Conservation (phyloP, 192 early-diverging fungal genomes). For the Coemansia sp. region DNA sequence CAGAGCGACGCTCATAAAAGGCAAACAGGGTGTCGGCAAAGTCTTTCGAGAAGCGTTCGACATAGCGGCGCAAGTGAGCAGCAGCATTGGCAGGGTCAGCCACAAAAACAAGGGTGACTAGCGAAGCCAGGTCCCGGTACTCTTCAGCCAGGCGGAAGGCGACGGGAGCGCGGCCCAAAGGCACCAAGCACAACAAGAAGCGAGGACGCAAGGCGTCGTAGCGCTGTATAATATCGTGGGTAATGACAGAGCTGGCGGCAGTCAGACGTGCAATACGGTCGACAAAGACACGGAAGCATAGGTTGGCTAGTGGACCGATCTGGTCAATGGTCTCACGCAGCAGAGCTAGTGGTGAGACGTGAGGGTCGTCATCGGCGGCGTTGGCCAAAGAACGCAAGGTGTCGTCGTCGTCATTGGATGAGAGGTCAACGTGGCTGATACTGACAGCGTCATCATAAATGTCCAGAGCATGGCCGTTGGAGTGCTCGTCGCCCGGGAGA, state of each 20-base stretch:
- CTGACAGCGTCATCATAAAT: slow-evolving; percentile 27
- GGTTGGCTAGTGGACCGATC: slow-evolving; percentile 36
- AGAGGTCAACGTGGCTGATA: slow-evolving; percentile 10
- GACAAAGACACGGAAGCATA: slow-evolving; percentile 37
- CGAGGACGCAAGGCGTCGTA: slow-evolving; percentile 34
- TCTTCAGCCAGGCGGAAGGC: slow-evolving; percentile 49
- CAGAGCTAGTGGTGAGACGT: slow-evolving; percentile 32
- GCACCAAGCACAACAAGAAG: slow-evolving; percentile 40
- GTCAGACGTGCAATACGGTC: slow-evolving; percentile 27
- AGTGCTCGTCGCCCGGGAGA: slow-evolving; percentile 26
- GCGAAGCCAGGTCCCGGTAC: slow-evolving; percentile 35
- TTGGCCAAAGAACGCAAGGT: neutral
- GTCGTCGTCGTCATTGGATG: neutral
- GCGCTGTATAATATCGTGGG: slow-evolving; percentile 8
- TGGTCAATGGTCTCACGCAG: slow-evolving; percentile 39
- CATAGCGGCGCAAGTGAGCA: slow-evolving; percentile 23
- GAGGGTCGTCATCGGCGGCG: slow-evolving; percentile 19
- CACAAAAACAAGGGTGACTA: slow-evolving; percentile 37
- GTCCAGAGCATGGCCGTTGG: neutral
- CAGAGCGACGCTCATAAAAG: slow-evolving; percentile 46
- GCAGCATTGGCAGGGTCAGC: slow-evolving; percentile 25
- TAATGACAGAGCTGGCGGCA: neutral
- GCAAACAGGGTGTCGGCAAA: slow-evolving; percentile 43
- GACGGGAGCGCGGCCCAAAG: slow-evolving; percentile 27
- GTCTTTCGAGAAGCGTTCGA: slow-evolving; percentile 23